phyloP scores from a whole-genome alignment of 768 basidiomycete genomes.

The Kwoniella sp. region DNA sequence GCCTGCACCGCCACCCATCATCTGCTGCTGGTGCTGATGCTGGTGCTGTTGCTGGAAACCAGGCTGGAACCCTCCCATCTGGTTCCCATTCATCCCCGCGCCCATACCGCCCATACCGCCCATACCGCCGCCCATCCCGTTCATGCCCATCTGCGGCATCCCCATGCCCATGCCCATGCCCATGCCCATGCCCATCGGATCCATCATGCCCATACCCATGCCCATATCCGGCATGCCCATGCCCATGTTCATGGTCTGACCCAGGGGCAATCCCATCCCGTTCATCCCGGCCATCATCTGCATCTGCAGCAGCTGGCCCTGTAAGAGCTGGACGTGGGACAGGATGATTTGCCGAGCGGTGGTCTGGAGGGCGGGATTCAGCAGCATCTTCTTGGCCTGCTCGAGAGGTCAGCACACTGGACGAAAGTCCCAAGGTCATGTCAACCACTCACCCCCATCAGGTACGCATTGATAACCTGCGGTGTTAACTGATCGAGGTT shows the following conservation, averaged over 20 bases:
- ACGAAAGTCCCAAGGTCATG: slow-evolving; percentile 55
- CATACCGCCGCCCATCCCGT: slow-evolving; percentile 5
- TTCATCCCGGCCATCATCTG: slow-evolving; percentile 30
- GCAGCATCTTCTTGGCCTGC: slow-evolving; percentile 36
- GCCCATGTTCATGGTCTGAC: slow-evolving; percentile 7
- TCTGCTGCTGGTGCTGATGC: not conserved
- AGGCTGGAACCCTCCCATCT: not conserved
- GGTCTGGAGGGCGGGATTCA: slow-evolving; percentile 25
- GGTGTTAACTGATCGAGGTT: slow-evolving; percentile 39
- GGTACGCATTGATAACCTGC: slow-evolving; percentile 39
- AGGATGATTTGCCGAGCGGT: slow-evolving; percentile 18
- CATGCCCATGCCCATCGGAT: slow-evolving; percentile 8
- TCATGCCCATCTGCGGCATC: slow-evolving; percentile 53
- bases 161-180: slow-evolving; percentile 20
- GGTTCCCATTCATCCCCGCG: slow-evolving; percentile 12
- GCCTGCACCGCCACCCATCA: slow-evolving; percentile 1
- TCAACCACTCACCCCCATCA: slow-evolving; percentile 35
- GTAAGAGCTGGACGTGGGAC: slow-evolving; percentile 27
- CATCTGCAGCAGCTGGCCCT: slow-evolving; percentile 34
- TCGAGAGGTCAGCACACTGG: slow-evolving; percentile 54
- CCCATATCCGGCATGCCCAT: slow-evolving; percentile 16
- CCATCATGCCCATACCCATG: slow-evolving; percentile 1
- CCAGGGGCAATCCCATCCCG: slow-evolving; percentile 9
- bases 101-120: slow-evolving; percentile 11
- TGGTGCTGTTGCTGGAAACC: not conserved